Conservation (phyloP, 192 early-diverging fungal genomes). For the Umbelopsis vinacea region DNA sequence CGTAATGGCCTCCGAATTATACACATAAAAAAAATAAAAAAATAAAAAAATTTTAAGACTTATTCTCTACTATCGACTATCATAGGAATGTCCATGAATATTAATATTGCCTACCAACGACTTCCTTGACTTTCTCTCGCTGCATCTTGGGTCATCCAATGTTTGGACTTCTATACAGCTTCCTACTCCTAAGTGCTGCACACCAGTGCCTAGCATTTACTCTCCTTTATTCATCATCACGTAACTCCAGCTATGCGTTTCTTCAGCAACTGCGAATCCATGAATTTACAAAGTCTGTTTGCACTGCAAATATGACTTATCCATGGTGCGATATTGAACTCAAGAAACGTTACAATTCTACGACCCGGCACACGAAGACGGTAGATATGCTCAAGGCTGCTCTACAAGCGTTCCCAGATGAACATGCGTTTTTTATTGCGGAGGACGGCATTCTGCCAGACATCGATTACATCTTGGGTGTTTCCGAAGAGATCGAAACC, state of each 20-base stretch:
- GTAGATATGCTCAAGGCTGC: slow-evolving; percentile 5
- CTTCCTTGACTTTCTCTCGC: too few species aligned
- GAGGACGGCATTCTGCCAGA: not conserved
- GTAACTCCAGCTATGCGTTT: not conserved
- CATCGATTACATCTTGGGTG: not conserved
- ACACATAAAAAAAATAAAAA: not conserved
- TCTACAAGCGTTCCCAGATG: not conserved
- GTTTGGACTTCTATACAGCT: too few species aligned
- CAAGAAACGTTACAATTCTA: not conserved
- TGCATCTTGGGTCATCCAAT: too few species aligned
- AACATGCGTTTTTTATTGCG: not conserved
- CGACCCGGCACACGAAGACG: not conserved
- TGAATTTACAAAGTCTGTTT: not conserved
- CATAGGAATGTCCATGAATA: too few species aligned
- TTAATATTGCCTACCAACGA: too few species aligned
- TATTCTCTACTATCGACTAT: too few species aligned
- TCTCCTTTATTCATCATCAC: too few species aligned
- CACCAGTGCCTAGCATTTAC: too few species aligned
- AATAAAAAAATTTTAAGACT: too few species aligned
- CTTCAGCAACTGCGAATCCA: not conserved
- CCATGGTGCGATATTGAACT: not conserved
- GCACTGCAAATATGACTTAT: not conserved
- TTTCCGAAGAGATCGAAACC: not conserved
- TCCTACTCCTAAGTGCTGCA: too few species aligned
- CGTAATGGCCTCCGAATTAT: too few species aligned